Conservation (phyloP, 2,329 filamentous ascomycete species). For the Colletotrichum higginsianum region DNA sequence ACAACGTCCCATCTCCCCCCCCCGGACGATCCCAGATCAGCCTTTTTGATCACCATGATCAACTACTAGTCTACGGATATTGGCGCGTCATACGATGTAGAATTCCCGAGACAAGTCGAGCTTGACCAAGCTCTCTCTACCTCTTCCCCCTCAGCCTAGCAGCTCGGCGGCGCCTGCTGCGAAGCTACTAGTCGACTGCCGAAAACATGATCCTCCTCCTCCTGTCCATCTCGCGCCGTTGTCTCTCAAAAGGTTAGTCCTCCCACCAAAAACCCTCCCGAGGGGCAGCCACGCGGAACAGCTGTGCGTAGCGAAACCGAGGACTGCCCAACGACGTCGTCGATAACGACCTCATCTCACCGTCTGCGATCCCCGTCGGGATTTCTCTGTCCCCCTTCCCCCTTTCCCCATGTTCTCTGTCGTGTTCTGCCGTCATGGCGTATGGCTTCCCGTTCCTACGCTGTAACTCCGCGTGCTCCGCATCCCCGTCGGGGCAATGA, state of each 20-base stretch:
- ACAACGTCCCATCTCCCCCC: constrained; percentile 23
- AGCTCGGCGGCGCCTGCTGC: constrained; percentile 6
- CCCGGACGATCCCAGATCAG: constrained; percentile 37
- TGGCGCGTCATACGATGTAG: background rate
- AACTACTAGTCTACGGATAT: constrained; percentile 4
- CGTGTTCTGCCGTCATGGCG: background rate
- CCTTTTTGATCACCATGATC: constrained; percentile 36
- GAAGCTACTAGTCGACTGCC: constrained; percentile 27
- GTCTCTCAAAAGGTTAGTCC: background rate
- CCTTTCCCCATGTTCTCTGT: too few species aligned
- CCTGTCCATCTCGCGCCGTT: constrained; percentile 1
- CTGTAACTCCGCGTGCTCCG: constrained; percentile 19
- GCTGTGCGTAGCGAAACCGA: constrained; percentile 29
- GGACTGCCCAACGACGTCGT: background rate
- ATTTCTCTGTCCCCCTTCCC: too few species aligned
- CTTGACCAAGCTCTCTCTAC: too few species aligned
- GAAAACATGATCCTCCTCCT: background rate
- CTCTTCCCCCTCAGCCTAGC: background rate
- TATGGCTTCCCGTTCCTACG: background rate
- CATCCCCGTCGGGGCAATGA: background rate
- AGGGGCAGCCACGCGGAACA: constrained; percentile 6
- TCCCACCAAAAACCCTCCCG: constrained; percentile 2
- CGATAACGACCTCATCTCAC: background rate
- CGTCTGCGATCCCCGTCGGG: too few species aligned
- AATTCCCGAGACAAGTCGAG: too few species aligned